Conservation (phyloP, 2,329 filamentous ascomycete genomes). For the Colletotrichum echinochloae region DNA sequence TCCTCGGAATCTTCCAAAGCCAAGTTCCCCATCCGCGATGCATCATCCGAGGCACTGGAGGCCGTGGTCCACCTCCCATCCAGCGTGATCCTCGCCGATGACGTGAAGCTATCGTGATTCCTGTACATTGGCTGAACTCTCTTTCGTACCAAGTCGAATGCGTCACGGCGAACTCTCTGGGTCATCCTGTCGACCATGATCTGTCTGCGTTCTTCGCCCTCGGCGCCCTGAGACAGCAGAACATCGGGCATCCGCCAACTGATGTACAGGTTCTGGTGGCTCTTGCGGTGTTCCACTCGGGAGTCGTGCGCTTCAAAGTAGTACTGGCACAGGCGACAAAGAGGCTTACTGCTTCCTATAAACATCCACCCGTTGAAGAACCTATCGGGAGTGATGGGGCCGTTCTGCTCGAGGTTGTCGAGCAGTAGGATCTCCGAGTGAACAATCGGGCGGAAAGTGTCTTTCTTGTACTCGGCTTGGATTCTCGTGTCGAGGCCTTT, state of each 20-base stretch:
- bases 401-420: constrained; percentile 4
- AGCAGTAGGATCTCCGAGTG: constrained; percentile 50
- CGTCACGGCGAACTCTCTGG: neutral
- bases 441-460: constrained; percentile 46
- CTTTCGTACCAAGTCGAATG: neutral
- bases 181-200: constrained; percentile 2
- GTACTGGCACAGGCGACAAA: constrained; percentile 53
- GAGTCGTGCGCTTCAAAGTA: constrained; percentile 49
- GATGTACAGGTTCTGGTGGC: constrained; percentile 53
- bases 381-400: neutral
- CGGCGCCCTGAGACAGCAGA: neutral
- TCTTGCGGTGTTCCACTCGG: constrained; percentile 44
- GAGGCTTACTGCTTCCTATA: constrained; percentile 56
- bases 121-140: neutral
- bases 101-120: constrained; percentile 6
- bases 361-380: constrained; percentile 52
- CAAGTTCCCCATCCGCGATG: neutral
- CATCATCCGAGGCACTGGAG: neutral
- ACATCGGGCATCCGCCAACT: constrained; percentile 53
- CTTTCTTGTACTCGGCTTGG: constrained; percentile 20
- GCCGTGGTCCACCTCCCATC: neutral
- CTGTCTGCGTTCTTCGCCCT: neutral
- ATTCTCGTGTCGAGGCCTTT: constrained; percentile 45
- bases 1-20: neutral
- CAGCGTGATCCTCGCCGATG: constrained; percentile 3